Base-by-base conservation (phyloP, 768 basidiomycete species). In the Boletales sp. region DNA sequence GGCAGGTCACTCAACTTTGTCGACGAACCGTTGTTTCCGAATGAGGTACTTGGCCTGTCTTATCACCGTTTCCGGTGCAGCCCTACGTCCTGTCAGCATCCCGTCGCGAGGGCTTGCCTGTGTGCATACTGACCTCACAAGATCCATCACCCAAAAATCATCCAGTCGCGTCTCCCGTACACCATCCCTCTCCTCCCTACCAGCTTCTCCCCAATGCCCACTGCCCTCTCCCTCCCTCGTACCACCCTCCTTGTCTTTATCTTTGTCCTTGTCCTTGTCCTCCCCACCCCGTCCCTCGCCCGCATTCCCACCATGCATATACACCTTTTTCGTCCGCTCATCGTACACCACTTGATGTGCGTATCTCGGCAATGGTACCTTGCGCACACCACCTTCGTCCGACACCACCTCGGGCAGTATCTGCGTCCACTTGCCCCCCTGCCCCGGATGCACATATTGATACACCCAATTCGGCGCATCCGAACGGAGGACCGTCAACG, bases 261-360 rank as follows among this genome's bases (percentile, higher is more conserved):
- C 49, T 12, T 45, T 53, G 19, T 70, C 66, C 40, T 67, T 66
- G 24, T 64, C 58, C 50, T 61, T 65, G 27, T 43, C 53, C 8
- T 50, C 46, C 1, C 30, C 30, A 15, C 13, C 52, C 43, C 58
- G 55, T 12, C 58, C 64, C 39, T 71, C 59, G 0, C 86, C 86
- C 6, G 78, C 80, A 68, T 88, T 90, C 38, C 89, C 89, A 3
- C 90, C 90, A 58, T 90, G 88, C 70, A 90, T 69, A 59, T 79
- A 90, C 4, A 82, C 71, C 32, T 69, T 76, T 54, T 74, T 78
- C 39, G 78, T 75, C 24, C 64, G 68, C 1, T 79, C 69, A 56
- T 88, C 83, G 52, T 89, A 90, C 37, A 85, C 85, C 12, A 89
- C 80, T 63, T 90, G 87, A 59, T 90, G 86, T 4, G 88, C 89